Conservation (phyloP, 257 asterid species). For the Rehmannia glutinosa region DNA sequence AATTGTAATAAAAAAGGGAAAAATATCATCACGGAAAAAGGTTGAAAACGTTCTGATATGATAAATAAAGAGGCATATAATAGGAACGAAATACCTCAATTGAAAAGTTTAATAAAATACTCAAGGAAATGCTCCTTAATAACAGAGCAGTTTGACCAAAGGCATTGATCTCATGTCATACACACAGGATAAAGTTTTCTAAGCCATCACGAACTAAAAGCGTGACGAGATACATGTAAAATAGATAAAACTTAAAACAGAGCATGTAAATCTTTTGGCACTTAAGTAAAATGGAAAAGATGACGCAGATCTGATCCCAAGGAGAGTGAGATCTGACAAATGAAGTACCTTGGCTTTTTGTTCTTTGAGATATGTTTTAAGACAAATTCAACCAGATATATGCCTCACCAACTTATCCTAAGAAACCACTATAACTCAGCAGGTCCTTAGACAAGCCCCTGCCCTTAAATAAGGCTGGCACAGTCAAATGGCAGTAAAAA, state of each 20-base stretch:
- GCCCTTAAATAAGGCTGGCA: neutral
- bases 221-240: neutral
- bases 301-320: too few relatives aligned
- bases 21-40: neutral
- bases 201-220: neutral
- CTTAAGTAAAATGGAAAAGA: too few relatives aligned
- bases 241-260: neutral
- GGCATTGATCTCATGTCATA: neutral
- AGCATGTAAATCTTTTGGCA: neutral
- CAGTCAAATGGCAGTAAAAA: neutral
- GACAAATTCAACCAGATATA: neutral
- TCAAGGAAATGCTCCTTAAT: neutral
- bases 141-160: neutral
- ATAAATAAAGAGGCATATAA: neutral
- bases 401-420: neutral
- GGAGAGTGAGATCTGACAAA: neutral
- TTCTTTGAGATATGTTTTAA: neutral
- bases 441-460: neutral
- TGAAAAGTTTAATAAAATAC: neutral
- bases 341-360: neutral
- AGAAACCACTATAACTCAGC: neutral
- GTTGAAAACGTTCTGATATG: neutral
- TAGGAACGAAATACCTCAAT: neutral
- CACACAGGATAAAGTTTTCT: neutral
- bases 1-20: neutral